phyloP scores from a whole-genome alignment of 2,329 filamentous ascomycete genomes.

The Aspergillus fischeri region DNA sequence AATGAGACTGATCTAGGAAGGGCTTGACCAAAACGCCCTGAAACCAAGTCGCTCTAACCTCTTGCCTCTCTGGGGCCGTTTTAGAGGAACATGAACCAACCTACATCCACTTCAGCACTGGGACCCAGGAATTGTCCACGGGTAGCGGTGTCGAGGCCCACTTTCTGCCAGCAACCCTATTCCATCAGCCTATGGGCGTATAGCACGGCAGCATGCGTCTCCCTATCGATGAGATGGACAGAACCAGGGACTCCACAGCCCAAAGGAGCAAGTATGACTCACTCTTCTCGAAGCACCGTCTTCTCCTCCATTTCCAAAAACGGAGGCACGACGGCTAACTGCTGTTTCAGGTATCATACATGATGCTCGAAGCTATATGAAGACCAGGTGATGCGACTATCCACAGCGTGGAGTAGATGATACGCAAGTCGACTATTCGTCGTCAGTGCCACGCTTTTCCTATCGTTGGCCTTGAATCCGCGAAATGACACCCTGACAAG shows the following conservation, averaged over 20 bases:
- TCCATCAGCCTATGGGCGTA: neutral
- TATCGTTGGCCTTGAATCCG: neutral
- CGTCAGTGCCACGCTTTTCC: neutral
- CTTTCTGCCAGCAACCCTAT: neutral
- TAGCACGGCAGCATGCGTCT: neutral
- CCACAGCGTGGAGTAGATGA: neutral
- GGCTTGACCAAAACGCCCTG: neutral
- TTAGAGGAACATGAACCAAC: neutral
- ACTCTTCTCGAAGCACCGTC: constrained; percentile 5
- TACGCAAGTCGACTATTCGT: neutral
- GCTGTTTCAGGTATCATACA: constrained; percentile 1
- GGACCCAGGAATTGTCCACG: neutral
- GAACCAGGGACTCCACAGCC: neutral
- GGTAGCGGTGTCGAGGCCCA: neutral
- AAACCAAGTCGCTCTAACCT: neutral
- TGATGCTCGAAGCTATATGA: neutral
- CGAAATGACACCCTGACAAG: neutral
- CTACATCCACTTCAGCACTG: neutral
- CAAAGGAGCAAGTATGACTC: constrained; percentile 4
- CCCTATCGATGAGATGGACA: constrained; percentile 1
- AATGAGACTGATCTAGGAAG: neutral
- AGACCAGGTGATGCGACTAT: constrained; percentile 1
- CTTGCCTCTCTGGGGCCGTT: neutral
- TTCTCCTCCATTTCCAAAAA: constrained; percentile 1
- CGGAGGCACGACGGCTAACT: neutral